A percentile compares a stretch with the other conserved stretches of the same genome.
Evolutionary conservation across 768 basidiomycete genomes (phyloP).

Genomic region (Agaricus blazei): DNA sequence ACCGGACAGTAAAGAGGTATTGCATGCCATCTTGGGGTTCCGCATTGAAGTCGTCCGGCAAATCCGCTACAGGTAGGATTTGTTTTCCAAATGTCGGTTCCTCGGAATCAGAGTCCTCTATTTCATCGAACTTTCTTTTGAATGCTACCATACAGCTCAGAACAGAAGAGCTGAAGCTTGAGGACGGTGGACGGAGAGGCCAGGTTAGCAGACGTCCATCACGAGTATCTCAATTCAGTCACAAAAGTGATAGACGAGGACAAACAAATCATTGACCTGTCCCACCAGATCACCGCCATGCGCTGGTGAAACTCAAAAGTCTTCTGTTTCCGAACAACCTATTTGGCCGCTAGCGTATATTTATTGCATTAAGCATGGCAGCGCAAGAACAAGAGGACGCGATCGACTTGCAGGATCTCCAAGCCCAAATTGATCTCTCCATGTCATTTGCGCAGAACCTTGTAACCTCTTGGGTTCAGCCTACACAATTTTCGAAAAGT

Average conservation of each 20-base stretch:
- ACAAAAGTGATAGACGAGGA: slow-evolving; percentile 3
- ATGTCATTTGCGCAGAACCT: slow-evolving; percentile 73
- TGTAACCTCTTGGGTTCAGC: slow-evolving; percentile 73
- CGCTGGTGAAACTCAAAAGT: not conserved
- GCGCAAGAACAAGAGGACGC: slow-evolving; percentile 36
- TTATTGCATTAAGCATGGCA: slow-evolving; percentile 15
- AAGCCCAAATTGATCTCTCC: slow-evolving; percentile 79
- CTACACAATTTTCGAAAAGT: slow-evolving; percentile 34
- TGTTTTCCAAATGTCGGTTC: slow-evolving; percentile 61
- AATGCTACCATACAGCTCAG: slow-evolving; percentile 28
- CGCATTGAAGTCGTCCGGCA: slow-evolving; percentile 63
- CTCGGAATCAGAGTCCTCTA: slow-evolving; percentile 53
- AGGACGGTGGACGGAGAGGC: not conserved
- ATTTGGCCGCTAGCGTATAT: not conserved
- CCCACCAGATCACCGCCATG: not conserved
- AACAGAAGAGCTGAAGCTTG: not conserved
- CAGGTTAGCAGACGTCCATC: not conserved
- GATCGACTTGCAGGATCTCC: slow-evolving; percentile 62
- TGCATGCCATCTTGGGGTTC: slow-evolving; percentile 70
- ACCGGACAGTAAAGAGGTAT: slow-evolving; percentile 83
- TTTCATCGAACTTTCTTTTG: slow-evolving; percentile 37
- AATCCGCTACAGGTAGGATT: slow-evolving; percentile 75
- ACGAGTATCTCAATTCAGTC: not conserved
- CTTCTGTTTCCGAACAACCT: not conserved
- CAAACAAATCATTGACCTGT: not conserved